phyloP scores from a whole-genome alignment of 2,329 filamentous ascomycete genomes.

The Septoria linicola region DNA sequence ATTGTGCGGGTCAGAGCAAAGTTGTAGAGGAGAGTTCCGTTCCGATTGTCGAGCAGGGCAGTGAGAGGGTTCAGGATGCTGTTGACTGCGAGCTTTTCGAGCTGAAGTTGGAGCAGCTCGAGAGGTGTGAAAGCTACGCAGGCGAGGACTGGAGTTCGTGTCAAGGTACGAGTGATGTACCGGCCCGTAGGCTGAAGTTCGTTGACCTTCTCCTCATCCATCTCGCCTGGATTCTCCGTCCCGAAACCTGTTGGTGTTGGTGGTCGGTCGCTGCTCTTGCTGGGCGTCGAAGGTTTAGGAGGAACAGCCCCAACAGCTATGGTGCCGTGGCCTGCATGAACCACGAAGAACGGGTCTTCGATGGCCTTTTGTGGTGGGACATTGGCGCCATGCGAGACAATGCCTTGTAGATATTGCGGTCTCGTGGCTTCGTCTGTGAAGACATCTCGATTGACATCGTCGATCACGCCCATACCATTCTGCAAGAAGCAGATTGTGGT shows the following conservation, averaged over 20 bases:
- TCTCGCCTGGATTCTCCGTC: slow-evolving; percentile 17
- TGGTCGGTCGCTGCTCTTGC: not conserved
- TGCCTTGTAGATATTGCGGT: slow-evolving; percentile 75
- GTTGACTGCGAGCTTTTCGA: slow-evolving; percentile 75
- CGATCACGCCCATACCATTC: slow-evolving; percentile 80
- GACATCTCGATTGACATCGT: slow-evolving; percentile 68
- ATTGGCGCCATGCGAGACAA: slow-evolving; percentile 60
- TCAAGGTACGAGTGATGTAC: slow-evolving; percentile 65
- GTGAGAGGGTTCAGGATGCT: slow-evolving; percentile 79
- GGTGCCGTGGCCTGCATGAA: slow-evolving; percentile 60
- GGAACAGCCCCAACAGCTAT: slow-evolving; percentile 56
- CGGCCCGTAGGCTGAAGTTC: slow-evolving; percentile 45
- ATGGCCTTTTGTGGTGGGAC: slow-evolving; percentile 37
- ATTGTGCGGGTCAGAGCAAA: slow-evolving; percentile 64
- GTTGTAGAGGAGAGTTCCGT: slow-evolving; percentile 69
- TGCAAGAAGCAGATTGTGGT: slow-evolving; percentile 76
- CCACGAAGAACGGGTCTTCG: slow-evolving; percentile 51
- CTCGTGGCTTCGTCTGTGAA: slow-evolving; percentile 65
- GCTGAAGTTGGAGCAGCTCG: slow-evolving; percentile 68
- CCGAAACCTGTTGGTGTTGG: slow-evolving; percentile 21
- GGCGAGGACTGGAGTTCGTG: slow-evolving; percentile 61
- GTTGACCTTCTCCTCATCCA: slow-evolving; percentile 18
- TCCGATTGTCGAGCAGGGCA: slow-evolving; percentile 72
- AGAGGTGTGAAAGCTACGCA: slow-evolving; percentile 59
- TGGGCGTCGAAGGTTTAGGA: slow-evolving; percentile 27